Base-by-base conservation (phyloP, 2,329 filamentous ascomycete genomes). In the Colletotrichum theobromicola region DNA sequence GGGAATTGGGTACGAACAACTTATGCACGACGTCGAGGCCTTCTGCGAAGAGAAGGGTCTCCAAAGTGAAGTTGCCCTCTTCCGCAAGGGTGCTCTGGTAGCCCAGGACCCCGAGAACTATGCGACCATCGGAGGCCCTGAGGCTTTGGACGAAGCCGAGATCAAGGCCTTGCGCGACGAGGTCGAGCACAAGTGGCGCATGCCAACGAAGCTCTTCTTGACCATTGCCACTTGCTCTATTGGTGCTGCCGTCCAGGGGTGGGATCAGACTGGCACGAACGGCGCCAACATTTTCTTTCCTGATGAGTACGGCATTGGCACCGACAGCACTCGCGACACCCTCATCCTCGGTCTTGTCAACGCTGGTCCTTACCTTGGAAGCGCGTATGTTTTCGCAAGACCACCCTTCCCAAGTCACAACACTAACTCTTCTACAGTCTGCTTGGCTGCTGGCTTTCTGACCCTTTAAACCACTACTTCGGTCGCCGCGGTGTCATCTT, bases 21-120 rank as follows among this genome's bases (percentile, higher is more conserved):
- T 92, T n/a, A 87, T 92, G 82, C 81, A 82, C 37, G 88, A 92
- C 78, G 92, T 92, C 35, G 87, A 91, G 66, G 85, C 86, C n/a
- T 94, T 94, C 79, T 93, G 92, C 50, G 84, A 85, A 16, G 84
- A 88, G 55, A 90, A 93, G 77, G 87, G 87, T 28, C 86, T 95
- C 30, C 82, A 85, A 3, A 89, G 93, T 68, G 88, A 93, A 77
- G 83, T 91, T 4, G 83, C 85, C 5, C 80, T 93, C 18, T 87
- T 95, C 66, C 87, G 89, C 66, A 93, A 93, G 78, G 94, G 93
- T 37, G 94, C 94, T 5, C 87, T 96, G 13, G 89, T 95, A 21
- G 94, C 94, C 4, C 93, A 94, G 81, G 91, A 93, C 77, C 93
- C 93, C 0, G 84, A 85, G 10, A 86, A 87, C 34, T 94, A 86